Percentiles rank a stretch among this genome's conserved stretches.
These are phyloP conservation scores for Penicillium sp. DNA, from an alignment of 2,329 filamentous ascomycete species.

Conservation along the genomic window DNA sequence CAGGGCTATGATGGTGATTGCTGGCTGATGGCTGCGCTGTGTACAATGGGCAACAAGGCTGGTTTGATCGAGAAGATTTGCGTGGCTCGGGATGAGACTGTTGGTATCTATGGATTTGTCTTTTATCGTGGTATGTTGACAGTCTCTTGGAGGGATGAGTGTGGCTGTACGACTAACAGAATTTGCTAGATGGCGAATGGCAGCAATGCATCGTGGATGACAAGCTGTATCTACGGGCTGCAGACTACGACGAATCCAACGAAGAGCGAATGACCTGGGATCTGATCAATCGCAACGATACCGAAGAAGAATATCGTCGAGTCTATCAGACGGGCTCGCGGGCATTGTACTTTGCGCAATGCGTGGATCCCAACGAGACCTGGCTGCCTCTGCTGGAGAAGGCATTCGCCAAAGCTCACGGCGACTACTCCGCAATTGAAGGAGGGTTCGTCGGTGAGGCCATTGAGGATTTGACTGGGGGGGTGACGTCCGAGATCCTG, in stretches of 20 bases:
- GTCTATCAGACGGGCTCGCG: slow-evolving; percentile 74
- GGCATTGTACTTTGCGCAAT: slow-evolving; percentile 77
- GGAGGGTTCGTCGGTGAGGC: slow-evolving; percentile 71
- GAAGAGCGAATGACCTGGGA: slow-evolving; percentile 73
- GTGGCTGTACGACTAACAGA: neutral
- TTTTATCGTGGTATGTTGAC: slow-evolving; percentile 64
- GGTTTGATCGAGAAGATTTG: slow-evolving; percentile 73
- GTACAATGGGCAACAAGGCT: slow-evolving; percentile 72
- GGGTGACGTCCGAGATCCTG: slow-evolving; percentile 51
- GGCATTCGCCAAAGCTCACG: slow-evolving; percentile 82
- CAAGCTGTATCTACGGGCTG: slow-evolving; percentile 80
- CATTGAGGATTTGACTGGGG: slow-evolving; percentile 61
- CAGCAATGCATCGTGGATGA: slow-evolving; percentile 90
- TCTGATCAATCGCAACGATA: slow-evolving; percentile 72
- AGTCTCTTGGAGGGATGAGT: neutral
- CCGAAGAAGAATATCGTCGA: slow-evolving; percentile 70
- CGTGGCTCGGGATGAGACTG: slow-evolving; percentile 69
- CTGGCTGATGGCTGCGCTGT: slow-evolving; percentile 81
- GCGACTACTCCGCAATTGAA: slow-evolving; percentile 73
- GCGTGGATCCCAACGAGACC: slow-evolving; percentile 74
- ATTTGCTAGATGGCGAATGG: slow-evolving; percentile 75
- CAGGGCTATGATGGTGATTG: slow-evolving; percentile 81
- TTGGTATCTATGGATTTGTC: slow-evolving; percentile 84
- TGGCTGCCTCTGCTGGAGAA: slow-evolving; percentile 82
- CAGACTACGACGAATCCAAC: slow-evolving; percentile 77